Evolutionary conservation across 495 filamentous ascomycete genomes (phyloP).

Genomic region (Podospora anserina): DNA sequence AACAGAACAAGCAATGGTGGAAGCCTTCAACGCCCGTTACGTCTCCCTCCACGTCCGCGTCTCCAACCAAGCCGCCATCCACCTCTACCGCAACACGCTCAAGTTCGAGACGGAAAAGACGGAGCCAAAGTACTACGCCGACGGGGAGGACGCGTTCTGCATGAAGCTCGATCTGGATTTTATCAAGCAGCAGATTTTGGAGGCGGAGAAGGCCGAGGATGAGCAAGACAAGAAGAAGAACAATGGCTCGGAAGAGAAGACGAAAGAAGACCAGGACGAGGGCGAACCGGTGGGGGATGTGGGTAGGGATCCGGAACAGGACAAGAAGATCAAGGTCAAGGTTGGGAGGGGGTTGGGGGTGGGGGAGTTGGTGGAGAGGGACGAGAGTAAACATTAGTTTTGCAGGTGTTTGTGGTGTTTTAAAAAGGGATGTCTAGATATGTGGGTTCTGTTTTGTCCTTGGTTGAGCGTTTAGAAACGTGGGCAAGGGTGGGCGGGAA

Average conservation of each 20-base stretch:
- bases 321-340: slow-evolving; percentile 60
- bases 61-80: slow-evolving; percentile 84
- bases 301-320: slow-evolving; percentile 39
- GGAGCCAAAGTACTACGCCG: slow-evolving; percentile 94
- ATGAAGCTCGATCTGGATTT: slow-evolving; percentile 82
- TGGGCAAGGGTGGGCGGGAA: background rate
- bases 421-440: background rate
- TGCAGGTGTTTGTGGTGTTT: background rate
- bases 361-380: slow-evolving; percentile 79
- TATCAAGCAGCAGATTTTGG: slow-evolving; percentile 50
- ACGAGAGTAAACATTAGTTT: slow-evolving; percentile 50
- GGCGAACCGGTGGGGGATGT: slow-evolving; percentile 46
- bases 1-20: slow-evolving; percentile 91
- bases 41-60: slow-evolving; percentile 94
- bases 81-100: slow-evolving; percentile 88
- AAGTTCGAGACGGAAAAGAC: slow-evolving; percentile 88
- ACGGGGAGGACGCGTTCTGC: slow-evolving; percentile 92
- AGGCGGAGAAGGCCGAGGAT: slow-evolving; percentile 38
- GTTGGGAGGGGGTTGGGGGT: slow-evolving; percentile 78
- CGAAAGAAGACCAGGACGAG: slow-evolving; percentile 37
- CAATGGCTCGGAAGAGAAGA: background rate
- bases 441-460: background rate
- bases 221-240: slow-evolving; percentile 30
- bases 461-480: background rate
- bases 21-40: slow-evolving; percentile 85